Base-by-base conservation (phyloP, 768 basidiomycete genomes). In the Leccinum olivaceopallidum region DNA sequence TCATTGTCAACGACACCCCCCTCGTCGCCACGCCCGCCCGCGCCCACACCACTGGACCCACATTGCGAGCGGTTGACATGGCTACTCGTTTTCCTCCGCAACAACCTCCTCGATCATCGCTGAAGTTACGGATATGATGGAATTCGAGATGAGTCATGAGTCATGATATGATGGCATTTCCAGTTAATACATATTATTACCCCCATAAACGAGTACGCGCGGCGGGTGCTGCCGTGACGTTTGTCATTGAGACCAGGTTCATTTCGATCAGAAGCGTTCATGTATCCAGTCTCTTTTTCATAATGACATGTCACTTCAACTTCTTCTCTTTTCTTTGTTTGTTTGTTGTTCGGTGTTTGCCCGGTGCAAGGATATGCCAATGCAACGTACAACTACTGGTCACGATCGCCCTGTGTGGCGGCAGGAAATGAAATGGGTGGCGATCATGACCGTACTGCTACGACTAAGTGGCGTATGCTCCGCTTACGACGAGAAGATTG, bases 371-470 rank as follows among this genome's bases (percentile, higher is more conserved):
- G 42, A 9, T 5, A 36, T 36, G n/a, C 42, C n/a, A 42, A 42
- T 42, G n/a, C 39, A 42, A 42, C 39, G 39, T 18, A 18, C 18
- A 14, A 42, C 39, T 18, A 42, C 39, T 42, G n/a, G 42, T 47
- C 47, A 26, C 59, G 60, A 62, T 62, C 63, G 48, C 42, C 56
- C 39, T 48, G 59, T 36, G 52, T 61, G 60, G 59, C 59, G 34
- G 10, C 2, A 50, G 53, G 24, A 65, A 65, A 65, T 65, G 64
- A 65, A 56, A 60, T 50, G 30, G 48, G 60, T 66, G 65, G 52
- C 65, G 65, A 66, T 66, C 65, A 66, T 66, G 66, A 66, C 58
- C 55, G 52, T 24, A 42, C 34, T n/a, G 12, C 44, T 20, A 13
- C 20, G 1, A 47, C 44, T 47, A 20, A 47, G 44, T 47, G 44